phyloP scores from a whole-genome alignment of 2,329 filamentous ascomycete genomes.

The Monosporascus sp. region DNA sequence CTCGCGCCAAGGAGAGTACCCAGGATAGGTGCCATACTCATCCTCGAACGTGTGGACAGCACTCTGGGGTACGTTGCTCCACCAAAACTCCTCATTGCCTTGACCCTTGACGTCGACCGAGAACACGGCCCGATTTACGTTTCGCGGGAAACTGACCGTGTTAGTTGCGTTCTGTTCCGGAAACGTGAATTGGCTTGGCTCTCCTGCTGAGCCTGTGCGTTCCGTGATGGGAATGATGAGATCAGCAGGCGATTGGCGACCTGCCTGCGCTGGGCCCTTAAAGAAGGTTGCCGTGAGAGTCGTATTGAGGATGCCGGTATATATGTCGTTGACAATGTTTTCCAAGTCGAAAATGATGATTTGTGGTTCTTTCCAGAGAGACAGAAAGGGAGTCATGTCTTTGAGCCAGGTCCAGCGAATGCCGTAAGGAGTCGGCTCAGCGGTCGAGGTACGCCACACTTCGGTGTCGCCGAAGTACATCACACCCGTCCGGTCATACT shows the following conservation, averaged over 20 bases:
- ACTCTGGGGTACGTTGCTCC: constrained; percentile 66
- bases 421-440: constrained; percentile 64
- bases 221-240: constrained; percentile 64
- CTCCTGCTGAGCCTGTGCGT: constrained; percentile 40
- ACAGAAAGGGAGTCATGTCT: constrained; percentile 68
- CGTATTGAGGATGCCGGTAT: constrained; percentile 69
- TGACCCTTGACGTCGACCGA: constrained; percentile 76
- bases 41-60: constrained; percentile 54
- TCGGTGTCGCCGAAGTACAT: constrained; percentile 75
- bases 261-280: constrained; percentile 31
- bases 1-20: constrained; percentile 71
- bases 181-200: constrained; percentile 62
- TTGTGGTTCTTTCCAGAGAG: constrained; percentile 63
- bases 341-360: constrained; percentile 76
- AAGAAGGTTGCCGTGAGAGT: constrained; percentile 73
- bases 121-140: constrained; percentile 64
- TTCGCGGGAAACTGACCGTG: constrained; percentile 57
- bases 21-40: constrained; percentile 53
- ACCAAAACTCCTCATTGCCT: constrained; percentile 78
- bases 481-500: constrained; percentile 70
- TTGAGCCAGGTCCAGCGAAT: constrained; percentile 75
- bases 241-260: constrained; percentile 48
- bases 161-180: constrained; percentile 58
- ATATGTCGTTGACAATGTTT: constrained; percentile 64
- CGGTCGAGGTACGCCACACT: constrained; percentile 78